phyloP scores from a whole-genome alignment of 1,139 yeast species.

The Geotrichum fermentans region DNA sequence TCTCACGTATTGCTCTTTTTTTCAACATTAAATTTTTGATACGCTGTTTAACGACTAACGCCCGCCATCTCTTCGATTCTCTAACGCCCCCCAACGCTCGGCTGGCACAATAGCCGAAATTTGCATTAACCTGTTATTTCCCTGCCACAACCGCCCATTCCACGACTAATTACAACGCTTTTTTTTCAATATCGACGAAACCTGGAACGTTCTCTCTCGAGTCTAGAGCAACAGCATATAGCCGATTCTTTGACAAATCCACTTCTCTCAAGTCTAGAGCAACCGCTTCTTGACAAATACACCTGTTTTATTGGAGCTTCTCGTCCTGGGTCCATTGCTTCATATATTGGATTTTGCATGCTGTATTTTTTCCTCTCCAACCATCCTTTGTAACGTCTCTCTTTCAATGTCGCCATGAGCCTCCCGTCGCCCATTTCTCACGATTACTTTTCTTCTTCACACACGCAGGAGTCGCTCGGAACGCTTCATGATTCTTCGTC shows the following conservation, averaged over 20 bases:
- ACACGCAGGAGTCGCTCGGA: not conserved
- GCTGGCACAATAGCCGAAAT: too few species aligned
- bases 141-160: not conserved
- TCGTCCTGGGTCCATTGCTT: too few species aligned
- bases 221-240: not conserved
- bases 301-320: not conserved
- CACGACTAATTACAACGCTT: too few species aligned
- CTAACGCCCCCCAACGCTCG: too few species aligned
- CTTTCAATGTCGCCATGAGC: constrained; percentile 1
- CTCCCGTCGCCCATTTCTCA: not conserved
- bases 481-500: constrained; percentile 2
- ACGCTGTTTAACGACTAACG: too few species aligned
- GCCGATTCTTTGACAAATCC: not conserved
- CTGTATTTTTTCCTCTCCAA: not conserved
- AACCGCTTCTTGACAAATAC: constrained; percentile 1
- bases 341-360: not conserved
- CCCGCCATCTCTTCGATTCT: too few species aligned
- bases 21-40: not conserved
- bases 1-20: too few species aligned
- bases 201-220: too few species aligned
- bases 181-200: not conserved
- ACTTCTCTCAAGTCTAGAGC: too few species aligned
- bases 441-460: not conserved
- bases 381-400: not conserved
- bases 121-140: not conserved